These are phyloP conservation scores for Diophrys appendiculata DNA, from an alignment of 73 alveolate genomes.

Conservation along the genomic window DNA sequence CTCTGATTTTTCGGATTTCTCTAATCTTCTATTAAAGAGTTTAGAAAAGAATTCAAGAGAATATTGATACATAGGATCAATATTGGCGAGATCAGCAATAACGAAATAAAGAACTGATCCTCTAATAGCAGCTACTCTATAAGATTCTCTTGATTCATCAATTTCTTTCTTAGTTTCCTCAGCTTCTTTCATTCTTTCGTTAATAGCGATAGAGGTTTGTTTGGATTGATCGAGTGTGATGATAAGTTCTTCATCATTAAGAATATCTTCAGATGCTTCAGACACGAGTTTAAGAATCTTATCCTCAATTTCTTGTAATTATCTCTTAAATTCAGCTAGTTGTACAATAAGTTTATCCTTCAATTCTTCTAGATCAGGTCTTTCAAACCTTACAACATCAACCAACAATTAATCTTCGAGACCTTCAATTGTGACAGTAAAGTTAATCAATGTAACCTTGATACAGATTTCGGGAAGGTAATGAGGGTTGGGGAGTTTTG, in stretches of 20 bases:
- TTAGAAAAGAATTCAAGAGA: constrained; percentile 98
- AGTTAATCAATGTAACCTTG: constrained; percentile 98
- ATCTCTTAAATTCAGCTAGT: constrained; percentile 93
- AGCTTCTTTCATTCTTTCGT: constrained; percentile 94
- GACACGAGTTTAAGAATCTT: constrained; percentile 90
- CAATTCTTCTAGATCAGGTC: constrained; percentile 97
- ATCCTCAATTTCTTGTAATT: constrained; percentile 91
- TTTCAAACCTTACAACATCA: constrained; percentile 98
- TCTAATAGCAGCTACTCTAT: constrained; percentile 95
- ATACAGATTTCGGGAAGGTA: constrained; percentile 99
- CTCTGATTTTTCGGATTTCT: constrained; percentile 88
- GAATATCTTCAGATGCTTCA: constrained; percentile 97
- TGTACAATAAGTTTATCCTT: constrained; percentile 94
- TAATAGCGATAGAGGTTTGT: constrained; percentile 90
- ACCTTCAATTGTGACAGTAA: constrained; percentile 99
- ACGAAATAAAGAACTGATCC: constrained; percentile 99
- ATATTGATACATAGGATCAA: constrained; percentile 99
- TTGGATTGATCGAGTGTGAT: constrained; percentile 95
- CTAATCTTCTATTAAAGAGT: constrained; percentile 97
- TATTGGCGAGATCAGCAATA: constrained; percentile 90
- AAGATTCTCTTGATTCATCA: constrained; percentile 90
- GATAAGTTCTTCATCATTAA: constrained; percentile 98
- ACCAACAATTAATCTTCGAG: constrained; percentile 99
- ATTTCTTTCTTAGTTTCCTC: constrained; percentile 95
- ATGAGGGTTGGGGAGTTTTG: constrained; percentile 99